These are phyloP conservation scores for Rhizomucor pusillus DNA, from an alignment of 371 early-diverging fungal species.

Conservation along the genomic window DNA sequence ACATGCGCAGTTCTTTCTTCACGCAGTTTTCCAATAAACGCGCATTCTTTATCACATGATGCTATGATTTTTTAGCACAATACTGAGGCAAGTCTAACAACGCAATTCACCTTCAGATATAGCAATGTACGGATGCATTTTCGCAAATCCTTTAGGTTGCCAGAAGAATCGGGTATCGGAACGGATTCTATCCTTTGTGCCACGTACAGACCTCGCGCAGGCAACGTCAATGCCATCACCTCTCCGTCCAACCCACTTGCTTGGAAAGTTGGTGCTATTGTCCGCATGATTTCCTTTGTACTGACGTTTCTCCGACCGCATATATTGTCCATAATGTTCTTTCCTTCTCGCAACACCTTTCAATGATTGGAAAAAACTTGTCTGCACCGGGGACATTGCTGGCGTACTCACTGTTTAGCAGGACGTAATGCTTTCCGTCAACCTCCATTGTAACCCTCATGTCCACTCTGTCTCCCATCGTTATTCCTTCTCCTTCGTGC, in stretches of 20 bases:
- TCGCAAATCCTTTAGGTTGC: conserved; percentile 4
- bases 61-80: too few species aligned
- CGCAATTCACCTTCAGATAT: conserved; percentile 16
- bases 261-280: conserved; percentile 15
- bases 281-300: conserved; percentile 3
- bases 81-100: too few species aligned
- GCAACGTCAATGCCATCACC: conserved; percentile 8
- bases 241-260: conserved; percentile 17
- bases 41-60: too few species aligned
- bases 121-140: conserved; percentile 10
- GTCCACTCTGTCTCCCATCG: conserved; percentile 5
- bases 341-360: conserved; percentile 9
- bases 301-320: neutral
- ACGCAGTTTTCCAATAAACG: too few species aligned
- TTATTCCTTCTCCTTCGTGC: neutral
- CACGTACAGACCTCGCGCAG: conserved; percentile 16
- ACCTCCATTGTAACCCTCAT: conserved; percentile 1
- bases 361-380: conserved; percentile 7
- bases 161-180: conserved; percentile 10
- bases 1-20: too few species aligned
- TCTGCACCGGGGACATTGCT: neutral
- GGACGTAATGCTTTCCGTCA: conserved; percentile 6
- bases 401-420: conserved; percentile 10
- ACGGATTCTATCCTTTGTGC: conserved; percentile 13
- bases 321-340: conserved; percentile 6